phyloP scores from a whole-genome alignment of 306 rosid species.

The Ormosia emarginata region DNA sequence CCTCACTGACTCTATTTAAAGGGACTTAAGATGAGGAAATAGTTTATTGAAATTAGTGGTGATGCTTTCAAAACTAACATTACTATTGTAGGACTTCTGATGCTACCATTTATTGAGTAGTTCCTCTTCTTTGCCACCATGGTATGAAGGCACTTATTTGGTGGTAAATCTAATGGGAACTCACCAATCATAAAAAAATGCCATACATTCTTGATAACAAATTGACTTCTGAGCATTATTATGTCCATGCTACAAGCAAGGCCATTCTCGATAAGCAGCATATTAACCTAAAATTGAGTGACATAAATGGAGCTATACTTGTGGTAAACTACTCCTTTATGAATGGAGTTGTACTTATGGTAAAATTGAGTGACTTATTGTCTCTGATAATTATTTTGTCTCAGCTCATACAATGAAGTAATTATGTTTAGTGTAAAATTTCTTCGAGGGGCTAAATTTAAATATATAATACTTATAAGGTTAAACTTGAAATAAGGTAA shows the following conservation, averaged over 20 bases:
- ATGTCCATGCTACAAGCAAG: conserved; percentile 60
- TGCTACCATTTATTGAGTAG: conserved; percentile 65
- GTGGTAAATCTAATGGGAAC: not conserved
- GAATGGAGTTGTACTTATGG: too few relatives aligned
- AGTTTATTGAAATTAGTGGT: conserved; percentile 61
- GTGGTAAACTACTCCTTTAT: too few relatives aligned
- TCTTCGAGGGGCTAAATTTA: too few relatives aligned
- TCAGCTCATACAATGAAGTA: too few relatives aligned
- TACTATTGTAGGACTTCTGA: conserved; percentile 65
- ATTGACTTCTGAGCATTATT: conserved; percentile 65
- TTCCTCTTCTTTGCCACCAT: conserved; percentile 57
- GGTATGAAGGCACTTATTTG: conserved; percentile 51
- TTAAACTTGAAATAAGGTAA: too few relatives aligned
- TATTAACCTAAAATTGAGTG: conserved; percentile 59
- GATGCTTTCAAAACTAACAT: conserved; percentile 76
- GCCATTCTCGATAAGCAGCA: conserved; percentile 55
- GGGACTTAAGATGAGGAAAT: conserved; percentile 65
- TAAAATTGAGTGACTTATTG: too few relatives aligned
- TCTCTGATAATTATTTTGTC: too few relatives aligned
- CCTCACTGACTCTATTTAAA: too few relatives aligned
- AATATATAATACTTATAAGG: too few relatives aligned
- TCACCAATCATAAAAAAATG: conserved; percentile 21
- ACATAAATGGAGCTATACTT: too few relatives aligned
- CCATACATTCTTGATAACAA: conserved; percentile 71
- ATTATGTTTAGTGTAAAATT: too few relatives aligned